Base-by-base conservation (phyloP, 345 rosid genomes). In the Arabis hirsuta region DNA sequence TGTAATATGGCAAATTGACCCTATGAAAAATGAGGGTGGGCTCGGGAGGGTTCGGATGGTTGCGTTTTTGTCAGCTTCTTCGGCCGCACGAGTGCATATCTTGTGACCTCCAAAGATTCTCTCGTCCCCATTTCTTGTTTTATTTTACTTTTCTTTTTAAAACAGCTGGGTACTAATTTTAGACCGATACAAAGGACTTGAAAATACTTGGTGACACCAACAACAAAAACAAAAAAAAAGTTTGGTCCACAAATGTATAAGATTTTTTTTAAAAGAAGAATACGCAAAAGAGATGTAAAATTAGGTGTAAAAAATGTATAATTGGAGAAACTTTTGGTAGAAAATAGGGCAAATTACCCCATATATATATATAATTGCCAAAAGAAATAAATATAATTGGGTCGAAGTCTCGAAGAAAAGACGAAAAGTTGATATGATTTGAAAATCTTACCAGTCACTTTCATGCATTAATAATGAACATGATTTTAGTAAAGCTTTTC, bases 11-110 rank as follows among this genome's bases (percentile, higher is more conserved):
- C 16, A 16, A 16, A 16, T 16, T 16, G 16, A 16, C 16, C 16
- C 16, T 22, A 22, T 22, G 24, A 22, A 22, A 6, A 57, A 9
- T 9, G 51, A 13, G 32, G 55, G 64, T 53, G 70, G 74, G 70
- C 38, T 55, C 65, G 63, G 8, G 12, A 44, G n/a, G 69, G 69
- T 53, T 12, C 65, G 43, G 8, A 55, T 64, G 54, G 11, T 62
- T 46, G 46, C 71, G 31, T 42, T 36, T 59, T 69, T 76, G 79
- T 76, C 75, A 55, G 61, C 48, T 62, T 55, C 36, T 76, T 4
- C 71, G 70, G 65, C 61, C 79, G 66, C 79, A 76, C 75, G 75
- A 22, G 55, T 57, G 73, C 79, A 76, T 26, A 54, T 69, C 68
- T 16, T 67, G 50, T 66, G 78, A 60, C 73, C 24, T 47, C 39